Evolutionary conservation across 495 filamentous ascomycete species (phyloP).

Genomic region (Neurospora tetrasperma): DNA sequence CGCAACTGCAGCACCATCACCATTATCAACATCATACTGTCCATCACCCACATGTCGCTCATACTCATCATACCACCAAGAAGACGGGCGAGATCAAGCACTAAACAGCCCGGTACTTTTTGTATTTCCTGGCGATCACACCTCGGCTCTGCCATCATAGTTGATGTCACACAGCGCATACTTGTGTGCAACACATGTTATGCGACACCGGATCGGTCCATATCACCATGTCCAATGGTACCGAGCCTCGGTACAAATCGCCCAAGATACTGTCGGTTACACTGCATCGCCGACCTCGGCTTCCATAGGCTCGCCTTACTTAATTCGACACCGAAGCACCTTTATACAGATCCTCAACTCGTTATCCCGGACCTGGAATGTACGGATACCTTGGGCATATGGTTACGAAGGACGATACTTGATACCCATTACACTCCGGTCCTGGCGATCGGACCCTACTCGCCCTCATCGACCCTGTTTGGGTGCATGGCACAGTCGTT

Average conservation of each 20-base stretch:
- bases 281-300: background rate
- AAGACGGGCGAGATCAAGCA: constrained; percentile 7
- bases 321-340: background rate
- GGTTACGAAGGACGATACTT: background rate
- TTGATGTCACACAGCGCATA: background rate
- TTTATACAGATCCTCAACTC: background rate
- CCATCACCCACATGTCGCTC: background rate
- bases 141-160: background rate
- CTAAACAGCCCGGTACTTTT: background rate
- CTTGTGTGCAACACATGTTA: background rate
- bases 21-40: constrained; percentile 5
- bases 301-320: background rate
- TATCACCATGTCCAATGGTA: background rate
- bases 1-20: constrained; percentile 7
- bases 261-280: background rate
- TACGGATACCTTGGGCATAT: background rate
- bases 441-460: background rate
- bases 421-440: background rate
- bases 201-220: background rate
- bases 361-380: background rate
- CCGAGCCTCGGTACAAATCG: background rate
- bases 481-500: background rate
- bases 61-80: constrained; percentile 8
- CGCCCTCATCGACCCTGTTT: background rate
- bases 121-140: background rate